Evolutionary conservation across 768 basidiomycete species (phyloP).

Genomic region (Termitomyces eurrhizus): DNA sequence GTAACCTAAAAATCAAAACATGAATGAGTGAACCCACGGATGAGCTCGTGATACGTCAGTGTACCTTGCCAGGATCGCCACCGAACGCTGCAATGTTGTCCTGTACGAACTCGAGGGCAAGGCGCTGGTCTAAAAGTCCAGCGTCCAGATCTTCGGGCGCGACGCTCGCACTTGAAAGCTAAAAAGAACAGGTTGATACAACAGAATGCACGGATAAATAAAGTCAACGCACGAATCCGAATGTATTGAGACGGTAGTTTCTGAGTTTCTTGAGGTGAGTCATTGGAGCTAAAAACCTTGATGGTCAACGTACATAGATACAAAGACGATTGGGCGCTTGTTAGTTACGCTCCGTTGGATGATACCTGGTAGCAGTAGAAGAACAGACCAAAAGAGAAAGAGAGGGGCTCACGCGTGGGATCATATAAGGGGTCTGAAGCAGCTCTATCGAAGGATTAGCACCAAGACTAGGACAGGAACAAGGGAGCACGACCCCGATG

Average conservation of each 20-base stretch:
- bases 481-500: slow-evolving; percentile 28
- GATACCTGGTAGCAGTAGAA: slow-evolving; percentile 30
- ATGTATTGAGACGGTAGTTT: slow-evolving; percentile 56
- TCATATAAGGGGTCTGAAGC: slow-evolving; percentile 35
- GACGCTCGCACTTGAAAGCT: slow-evolving; percentile 46
- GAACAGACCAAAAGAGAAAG: background rate
- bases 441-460: slow-evolving; percentile 26
- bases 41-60: background rate
- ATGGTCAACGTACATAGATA: slow-evolving; percentile 38
- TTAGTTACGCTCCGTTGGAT: slow-evolving; percentile 42
- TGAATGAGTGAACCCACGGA: background rate
- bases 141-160: slow-evolving; percentile 49
- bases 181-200: background rate
- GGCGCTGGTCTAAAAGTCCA: slow-evolving; percentile 57
- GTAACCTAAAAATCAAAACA: slow-evolving; percentile 35
- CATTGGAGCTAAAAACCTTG: background rate
- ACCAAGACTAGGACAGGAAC: background rate
- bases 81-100: slow-evolving; percentile 68
- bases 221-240: slow-evolving; percentile 43
- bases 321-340: slow-evolving; percentile 50
- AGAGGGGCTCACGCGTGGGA: slow-evolving; percentile 38
- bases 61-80: slow-evolving; percentile 54
- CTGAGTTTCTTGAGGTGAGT: slow-evolving; percentile 21
- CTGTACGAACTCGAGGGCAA: slow-evolving; percentile 57
- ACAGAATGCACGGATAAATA: background rate